These are phyloP conservation scores for Iodosphaeria phyllophila DNA, from an alignment of 2,329 filamentous ascomycete species.

Conservation along the genomic window DNA sequence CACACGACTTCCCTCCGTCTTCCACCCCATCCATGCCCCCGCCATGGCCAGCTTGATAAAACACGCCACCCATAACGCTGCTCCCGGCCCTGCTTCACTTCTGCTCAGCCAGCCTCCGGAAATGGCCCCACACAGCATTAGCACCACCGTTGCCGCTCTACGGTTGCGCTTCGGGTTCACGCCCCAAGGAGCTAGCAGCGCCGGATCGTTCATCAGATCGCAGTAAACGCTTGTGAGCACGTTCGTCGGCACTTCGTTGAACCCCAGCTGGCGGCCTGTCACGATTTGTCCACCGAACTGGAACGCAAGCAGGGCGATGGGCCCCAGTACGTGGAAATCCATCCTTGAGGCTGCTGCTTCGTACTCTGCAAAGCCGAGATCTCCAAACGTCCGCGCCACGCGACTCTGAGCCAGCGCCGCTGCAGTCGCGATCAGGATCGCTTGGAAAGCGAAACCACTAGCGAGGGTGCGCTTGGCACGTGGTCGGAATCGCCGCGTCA, in stretches of 20 bases:
- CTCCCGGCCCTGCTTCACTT: conserved; percentile 18
- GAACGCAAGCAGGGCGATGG: conserved; percentile 29
- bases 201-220: conserved; percentile 30
- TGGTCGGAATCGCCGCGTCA: conserved; percentile 14
- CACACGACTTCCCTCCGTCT: conserved; percentile 1
- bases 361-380: conserved; percentile 5
- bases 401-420: conserved; percentile 29
- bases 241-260: conserved; percentile 33
- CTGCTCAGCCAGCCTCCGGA: conserved; percentile 28
- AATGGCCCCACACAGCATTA: conserved; percentile 27
- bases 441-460: conserved; percentile 31
- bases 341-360: conserved; percentile 5
- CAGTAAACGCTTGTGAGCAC: conserved; percentile 35
- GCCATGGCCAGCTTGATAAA: conserved; percentile 23
- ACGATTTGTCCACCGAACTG: conserved; percentile 35
- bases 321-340: conserved; percentile 22
- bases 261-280: conserved; percentile 26
- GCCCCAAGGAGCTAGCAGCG: conserved; percentile 18
- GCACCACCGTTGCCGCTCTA: conserved; percentile 22
- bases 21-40: conserved; percentile 16
- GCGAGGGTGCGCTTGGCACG: conserved; percentile 22
- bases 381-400: conserved; percentile 23
- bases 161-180: conserved; percentile 32
- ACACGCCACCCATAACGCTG: conserved; percentile 24
- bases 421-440: conserved; percentile 28